Percentiles rank a stretch among this genome's conserved stretches.
phyloP scores from a whole-genome alignment of 2,329 filamentous ascomycete species.

The Cladosporium cucumerinum region DNA sequence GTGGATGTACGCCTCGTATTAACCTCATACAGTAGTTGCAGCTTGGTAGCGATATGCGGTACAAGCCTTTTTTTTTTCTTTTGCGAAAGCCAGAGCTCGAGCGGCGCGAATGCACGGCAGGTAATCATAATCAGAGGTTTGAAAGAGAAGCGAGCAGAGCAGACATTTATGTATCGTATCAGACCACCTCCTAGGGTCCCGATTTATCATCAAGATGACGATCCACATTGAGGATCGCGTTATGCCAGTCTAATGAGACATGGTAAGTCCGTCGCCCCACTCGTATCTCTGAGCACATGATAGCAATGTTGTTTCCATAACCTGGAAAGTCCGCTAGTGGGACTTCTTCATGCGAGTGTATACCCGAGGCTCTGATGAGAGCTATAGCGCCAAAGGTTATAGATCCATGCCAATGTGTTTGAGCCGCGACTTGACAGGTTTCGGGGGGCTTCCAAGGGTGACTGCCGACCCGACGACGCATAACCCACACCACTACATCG shows the following conservation, averaged over 20 bases:
- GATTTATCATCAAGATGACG: constrained; percentile 2
- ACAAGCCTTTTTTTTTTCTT: background rate
- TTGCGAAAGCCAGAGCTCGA: background rate
- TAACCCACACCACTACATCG: too few species aligned
- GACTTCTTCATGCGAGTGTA: background rate
- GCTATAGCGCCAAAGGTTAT: background rate
- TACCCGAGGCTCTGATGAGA: background rate
- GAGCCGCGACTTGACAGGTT: background rate
- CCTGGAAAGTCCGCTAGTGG: background rate
- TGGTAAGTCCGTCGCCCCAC: background rate
- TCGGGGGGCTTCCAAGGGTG: background rate
- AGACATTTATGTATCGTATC: background rate
- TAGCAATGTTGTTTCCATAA: background rate
- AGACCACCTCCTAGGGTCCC: background rate
- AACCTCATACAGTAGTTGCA: background rate
- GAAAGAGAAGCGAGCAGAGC: background rate
- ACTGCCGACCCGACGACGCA: background rate
- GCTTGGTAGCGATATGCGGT: background rate
- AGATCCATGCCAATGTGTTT: background rate
- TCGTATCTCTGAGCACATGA: background rate
- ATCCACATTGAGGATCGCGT: background rate
- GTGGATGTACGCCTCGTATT: constrained; percentile 3
- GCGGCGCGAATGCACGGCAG: background rate
- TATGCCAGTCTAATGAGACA: background rate
- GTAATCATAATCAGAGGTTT: background rate